Evolutionary conservation across 805 yeast species (phyloP).

Genomic region (Hanseniaspora singularis): DNA sequence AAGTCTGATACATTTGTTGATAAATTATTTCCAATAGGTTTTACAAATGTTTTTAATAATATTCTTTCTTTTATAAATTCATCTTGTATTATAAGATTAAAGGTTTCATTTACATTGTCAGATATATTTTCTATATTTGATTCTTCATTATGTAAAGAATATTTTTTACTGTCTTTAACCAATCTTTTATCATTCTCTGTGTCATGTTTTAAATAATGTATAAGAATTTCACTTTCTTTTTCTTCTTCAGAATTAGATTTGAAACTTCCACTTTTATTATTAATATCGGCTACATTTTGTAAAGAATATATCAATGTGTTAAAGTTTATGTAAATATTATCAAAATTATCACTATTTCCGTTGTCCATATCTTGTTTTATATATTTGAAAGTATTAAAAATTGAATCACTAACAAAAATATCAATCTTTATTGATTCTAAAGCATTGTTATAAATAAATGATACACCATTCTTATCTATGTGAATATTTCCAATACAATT

Average conservation of each 20-base stretch:
- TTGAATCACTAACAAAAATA: slow-evolving; percentile 10
- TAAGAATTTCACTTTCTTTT: slow-evolving; percentile 1
- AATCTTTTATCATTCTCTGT: background rate
- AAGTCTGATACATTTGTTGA: background rate
- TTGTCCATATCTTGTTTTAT: background rate
- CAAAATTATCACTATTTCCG: background rate
- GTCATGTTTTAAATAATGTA: slow-evolving; percentile 8
- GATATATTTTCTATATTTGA: background rate
- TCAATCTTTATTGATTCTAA: slow-evolving; percentile 13
- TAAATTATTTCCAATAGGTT: background rate
- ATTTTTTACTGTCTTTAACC: background rate
- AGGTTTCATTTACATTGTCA: background rate
- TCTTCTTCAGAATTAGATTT: background rate
- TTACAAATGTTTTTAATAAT: slow-evolving; percentile 4
- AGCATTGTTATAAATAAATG: slow-evolving; percentile 11
- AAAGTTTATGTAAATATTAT: slow-evolving; percentile 11
- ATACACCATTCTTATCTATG: slow-evolving; percentile 11
- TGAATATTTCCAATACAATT: slow-evolving; percentile 13
- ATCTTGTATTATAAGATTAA: slow-evolving; percentile 13
- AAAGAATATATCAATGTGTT: slow-evolving; percentile 9
- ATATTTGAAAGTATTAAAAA: slow-evolving; percentile 8
- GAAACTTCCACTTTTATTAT: background rate
- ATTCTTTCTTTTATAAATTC: slow-evolving; percentile 7
- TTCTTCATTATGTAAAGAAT: background rate
- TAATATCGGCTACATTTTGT: slow-evolving; percentile 7